Evolutionary conservation across 2,329 filamentous ascomycete species (phyloP).

Genomic region (Paracoccidioides brasiliensis): DNA sequence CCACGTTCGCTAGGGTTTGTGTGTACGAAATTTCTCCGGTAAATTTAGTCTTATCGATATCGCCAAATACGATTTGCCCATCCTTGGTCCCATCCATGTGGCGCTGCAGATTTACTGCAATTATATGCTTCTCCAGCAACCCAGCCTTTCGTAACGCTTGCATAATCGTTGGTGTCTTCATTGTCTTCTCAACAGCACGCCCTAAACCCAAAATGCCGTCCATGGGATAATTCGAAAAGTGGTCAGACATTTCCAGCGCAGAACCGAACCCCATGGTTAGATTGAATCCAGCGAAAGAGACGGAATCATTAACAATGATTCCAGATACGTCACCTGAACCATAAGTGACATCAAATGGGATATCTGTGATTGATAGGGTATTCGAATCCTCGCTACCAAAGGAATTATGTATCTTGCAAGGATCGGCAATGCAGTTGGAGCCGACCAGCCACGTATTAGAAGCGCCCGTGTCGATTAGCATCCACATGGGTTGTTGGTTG

Average conservation of each 20-base stretch:
- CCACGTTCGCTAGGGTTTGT: slow-evolving; percentile 35
- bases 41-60: slow-evolving; percentile 52
- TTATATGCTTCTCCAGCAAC: slow-evolving; percentile 50
- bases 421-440: slow-evolving; percentile 48
- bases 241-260: slow-evolving; percentile 54
- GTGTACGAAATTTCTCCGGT: slow-evolving; percentile 57
- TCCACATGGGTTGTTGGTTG: slow-evolving; percentile 37
- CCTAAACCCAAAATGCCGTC: slow-evolving; percentile 78
- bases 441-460: slow-evolving; percentile 75
- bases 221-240: slow-evolving; percentile 69
- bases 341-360: slow-evolving; percentile 56
- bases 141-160: slow-evolving; percentile 45
- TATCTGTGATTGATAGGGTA: slow-evolving; percentile 42
- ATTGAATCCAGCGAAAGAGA: slow-evolving; percentile 51
- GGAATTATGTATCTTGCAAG: slow-evolving; percentile 56
- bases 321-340: slow-evolving; percentile 65
- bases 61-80: slow-evolving; percentile 68
- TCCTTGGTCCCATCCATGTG: slow-evolving; percentile 51
- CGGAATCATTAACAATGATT: slow-evolving; percentile 49
- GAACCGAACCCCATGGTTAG: slow-evolving; percentile 53
- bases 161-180: slow-evolving; percentile 51
- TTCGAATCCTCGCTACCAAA: slow-evolving; percentile 56
- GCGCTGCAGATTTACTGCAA: slow-evolving; percentile 59
- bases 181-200: slow-evolving; percentile 42
- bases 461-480: slow-evolving; percentile 43